phyloP scores from a whole-genome alignment of 192 early-diverging fungal genomes.

The Backusella circina region DNA sequence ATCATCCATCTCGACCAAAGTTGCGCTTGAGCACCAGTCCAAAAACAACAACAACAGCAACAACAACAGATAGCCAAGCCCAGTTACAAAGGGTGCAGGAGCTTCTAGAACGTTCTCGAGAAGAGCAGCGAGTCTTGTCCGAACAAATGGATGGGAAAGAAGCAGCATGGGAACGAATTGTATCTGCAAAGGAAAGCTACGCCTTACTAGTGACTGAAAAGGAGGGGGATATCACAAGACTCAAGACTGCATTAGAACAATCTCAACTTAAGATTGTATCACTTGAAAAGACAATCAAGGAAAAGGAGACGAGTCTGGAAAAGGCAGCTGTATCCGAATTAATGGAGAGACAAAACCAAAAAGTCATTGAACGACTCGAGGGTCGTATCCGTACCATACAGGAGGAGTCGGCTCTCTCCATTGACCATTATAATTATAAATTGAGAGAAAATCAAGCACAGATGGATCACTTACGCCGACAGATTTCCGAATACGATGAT shows the following conservation, averaged over 20 bases:
- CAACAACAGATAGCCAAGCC: not conserved
- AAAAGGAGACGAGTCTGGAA: not conserved
- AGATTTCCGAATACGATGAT: constrained; percentile 12
- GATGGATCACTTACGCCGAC: constrained; percentile 19
- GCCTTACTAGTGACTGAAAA: constrained; percentile 20
- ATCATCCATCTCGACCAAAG: not conserved
- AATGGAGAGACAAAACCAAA: constrained; percentile 4
- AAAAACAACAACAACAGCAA: not conserved
- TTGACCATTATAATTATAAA: not conserved
- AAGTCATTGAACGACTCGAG: constrained; percentile 17
- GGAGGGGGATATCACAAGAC: not conserved
- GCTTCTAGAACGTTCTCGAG: constrained; percentile 16
- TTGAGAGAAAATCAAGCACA: constrained; percentile 21
- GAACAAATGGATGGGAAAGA: constrained; percentile 20
- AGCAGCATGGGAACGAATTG: constrained; percentile 19
- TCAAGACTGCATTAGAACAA: not conserved
- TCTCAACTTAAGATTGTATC: not conserved
- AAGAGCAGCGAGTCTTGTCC: constrained; percentile 6
- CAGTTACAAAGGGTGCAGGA: constrained; percentile 4
- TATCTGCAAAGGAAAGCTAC: constrained; percentile 29
- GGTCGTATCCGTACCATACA: constrained; percentile 1
- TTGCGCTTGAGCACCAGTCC: not conserved
- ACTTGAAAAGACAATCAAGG: not conserved
- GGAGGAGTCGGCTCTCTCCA: not conserved
- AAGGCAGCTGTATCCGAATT: not conserved